Percentiles rank a stretch among this genome's conserved stretches.
Evolutionary conservation across 768 basidiomycete genomes (phyloP).

Genomic region (Psilocybe cyanescens): DNA sequence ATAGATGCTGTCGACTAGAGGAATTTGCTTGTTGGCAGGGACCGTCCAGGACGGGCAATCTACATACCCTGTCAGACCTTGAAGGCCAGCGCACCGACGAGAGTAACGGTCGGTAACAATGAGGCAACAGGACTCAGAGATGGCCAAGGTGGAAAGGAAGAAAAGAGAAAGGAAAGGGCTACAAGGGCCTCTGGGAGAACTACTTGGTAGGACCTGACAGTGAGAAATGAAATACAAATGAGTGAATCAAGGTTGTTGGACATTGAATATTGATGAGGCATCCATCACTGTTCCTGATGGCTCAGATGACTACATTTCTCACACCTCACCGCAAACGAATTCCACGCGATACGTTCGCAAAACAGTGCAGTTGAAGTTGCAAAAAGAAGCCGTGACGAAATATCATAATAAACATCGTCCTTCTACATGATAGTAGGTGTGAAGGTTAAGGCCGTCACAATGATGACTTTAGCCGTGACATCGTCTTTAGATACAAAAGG

Average conservation of each 20-base stretch:
- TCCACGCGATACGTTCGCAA: neutral
- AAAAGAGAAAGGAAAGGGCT: neutral
- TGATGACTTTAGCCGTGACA: neutral
- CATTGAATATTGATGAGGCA: neutral
- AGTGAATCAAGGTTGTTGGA: neutral
- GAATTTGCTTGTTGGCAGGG: conserved; percentile 6
- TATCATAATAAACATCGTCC: neutral
- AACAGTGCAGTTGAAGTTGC: neutral
- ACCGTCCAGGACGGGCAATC: conserved; percentile 11
- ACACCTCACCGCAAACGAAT: neutral
- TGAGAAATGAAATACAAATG: neutral
- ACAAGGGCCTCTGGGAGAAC: neutral
- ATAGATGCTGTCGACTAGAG: neutral
- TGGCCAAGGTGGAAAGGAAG: neutral
- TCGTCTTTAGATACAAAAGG: conserved; percentile 1
- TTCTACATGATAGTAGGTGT: neutral
- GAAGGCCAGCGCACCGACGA: neutral
- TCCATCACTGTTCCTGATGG: conserved; percentile 12
- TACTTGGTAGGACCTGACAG: neutral
- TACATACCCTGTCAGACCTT: conserved; percentile 10
- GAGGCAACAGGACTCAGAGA: neutral
- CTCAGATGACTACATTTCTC: conserved; percentile 7
- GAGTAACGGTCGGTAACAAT: neutral
- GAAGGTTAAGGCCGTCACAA: neutral
- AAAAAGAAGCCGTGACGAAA: neutral